Percentiles rank a stretch among this genome's conserved stretches.
Evolutionary conservation across 176 grass and related monocot genomes (phyloP).

Genomic region (Rhynchospora breviuscula): DNA sequence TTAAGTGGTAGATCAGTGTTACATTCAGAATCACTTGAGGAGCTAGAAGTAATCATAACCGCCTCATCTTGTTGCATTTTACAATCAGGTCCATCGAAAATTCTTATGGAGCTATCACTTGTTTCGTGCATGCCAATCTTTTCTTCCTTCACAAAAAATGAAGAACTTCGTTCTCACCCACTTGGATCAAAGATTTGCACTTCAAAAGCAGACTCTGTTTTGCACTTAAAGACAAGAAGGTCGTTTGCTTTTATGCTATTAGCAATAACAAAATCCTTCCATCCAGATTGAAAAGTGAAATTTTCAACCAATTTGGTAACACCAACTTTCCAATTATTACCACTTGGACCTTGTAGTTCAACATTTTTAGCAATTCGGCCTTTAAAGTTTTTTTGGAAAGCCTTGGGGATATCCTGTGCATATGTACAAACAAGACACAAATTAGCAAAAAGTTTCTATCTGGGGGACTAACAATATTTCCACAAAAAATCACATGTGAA

Average conservation of each 20-base stretch:
- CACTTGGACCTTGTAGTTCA: slow-evolving; percentile 28
- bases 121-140: neutral
- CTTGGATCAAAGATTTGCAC: slow-evolving; percentile 30
- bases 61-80: neutral
- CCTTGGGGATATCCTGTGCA: slow-evolving; percentile 33
- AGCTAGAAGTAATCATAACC: neutral
- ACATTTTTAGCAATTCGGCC: slow-evolving; percentile 9
- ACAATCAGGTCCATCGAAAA: neutral
- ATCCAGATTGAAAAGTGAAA: slow-evolving; percentile 31
- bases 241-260: slow-evolving; percentile 39
- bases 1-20: neutral
- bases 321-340: slow-evolving; percentile 29
- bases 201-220: slow-evolving; percentile 23
- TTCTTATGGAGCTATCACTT: neutral
- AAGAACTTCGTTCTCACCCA: slow-evolving; percentile 41
- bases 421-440: neutral
- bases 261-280: slow-evolving; percentile 44
- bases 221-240: slow-evolving; percentile 42
- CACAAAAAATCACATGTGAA: too few relatives aligned
- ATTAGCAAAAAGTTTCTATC: neutral
- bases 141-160: slow-evolving; percentile 1
- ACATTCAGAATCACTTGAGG: neutral
- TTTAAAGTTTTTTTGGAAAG: slow-evolving; percentile 32
- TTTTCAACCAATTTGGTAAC: neutral
- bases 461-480: neutral